Evolutionary conservation across 805 yeast species (phyloP).

Genomic region (Wickerhamomyces hampshirensis): DNA sequence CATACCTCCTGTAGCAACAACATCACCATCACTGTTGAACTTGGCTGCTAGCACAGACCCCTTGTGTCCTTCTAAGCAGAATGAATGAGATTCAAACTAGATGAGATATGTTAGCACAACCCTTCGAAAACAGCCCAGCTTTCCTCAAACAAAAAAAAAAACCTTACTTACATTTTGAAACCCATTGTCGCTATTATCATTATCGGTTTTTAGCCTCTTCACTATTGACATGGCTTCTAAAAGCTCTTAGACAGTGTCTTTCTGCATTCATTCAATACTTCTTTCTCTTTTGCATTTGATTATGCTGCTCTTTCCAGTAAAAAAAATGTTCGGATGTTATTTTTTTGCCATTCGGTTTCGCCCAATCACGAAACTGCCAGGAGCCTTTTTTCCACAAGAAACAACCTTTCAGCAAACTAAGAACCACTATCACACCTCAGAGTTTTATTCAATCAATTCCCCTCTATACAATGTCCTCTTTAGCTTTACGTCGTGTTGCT

Average conservation of each 20-base stretch:
- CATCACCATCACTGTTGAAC: slow-evolving; percentile 47
- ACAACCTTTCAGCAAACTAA: slow-evolving; percentile 3
- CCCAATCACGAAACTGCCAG: slow-evolving; percentile 13
- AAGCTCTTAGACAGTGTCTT: not conserved
- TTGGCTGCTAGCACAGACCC: slow-evolving; percentile 49
- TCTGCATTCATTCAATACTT: not conserved
- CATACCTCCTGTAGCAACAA: slow-evolving; percentile 57
- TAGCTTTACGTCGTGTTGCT: slow-evolving; percentile 35
- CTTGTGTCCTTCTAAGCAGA: slow-evolving; percentile 45
- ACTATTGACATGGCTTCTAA: slow-evolving; percentile 27
- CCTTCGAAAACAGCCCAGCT: not conserved
- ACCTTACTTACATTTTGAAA: slow-evolving; percentile 7
- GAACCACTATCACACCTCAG: not conserved
- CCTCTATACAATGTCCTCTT: slow-evolving; percentile 19
- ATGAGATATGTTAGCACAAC: slow-evolving; percentile 4
- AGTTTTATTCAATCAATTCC: not conserved
- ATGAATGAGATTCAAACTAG: slow-evolving; percentile 14
- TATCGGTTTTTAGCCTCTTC: slow-evolving; percentile 31
- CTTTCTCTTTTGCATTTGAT: not conserved
- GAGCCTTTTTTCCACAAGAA: slow-evolving; percentile 1
- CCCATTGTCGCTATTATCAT: slow-evolving; percentile 4
- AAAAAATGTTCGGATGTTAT: slow-evolving; percentile 16
- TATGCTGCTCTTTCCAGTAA: too few relatives aligned
- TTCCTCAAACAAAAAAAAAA: not conserved
- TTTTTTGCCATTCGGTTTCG: too few relatives aligned